Base-by-base conservation (phyloP, 169 alveolate species). In the Condylostoma magnum region DNA sequence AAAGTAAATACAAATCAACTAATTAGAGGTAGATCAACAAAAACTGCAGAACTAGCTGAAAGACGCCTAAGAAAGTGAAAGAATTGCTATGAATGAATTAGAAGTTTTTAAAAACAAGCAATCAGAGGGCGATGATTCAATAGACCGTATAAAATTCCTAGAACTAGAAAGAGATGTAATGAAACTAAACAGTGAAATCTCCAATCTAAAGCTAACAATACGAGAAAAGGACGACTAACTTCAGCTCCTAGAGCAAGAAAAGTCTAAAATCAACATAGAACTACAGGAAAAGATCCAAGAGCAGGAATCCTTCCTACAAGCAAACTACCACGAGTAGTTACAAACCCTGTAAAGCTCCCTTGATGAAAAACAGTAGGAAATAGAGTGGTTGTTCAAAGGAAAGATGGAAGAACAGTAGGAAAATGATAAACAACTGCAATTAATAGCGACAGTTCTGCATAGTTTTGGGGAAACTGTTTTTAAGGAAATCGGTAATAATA, bases 81-180 rank as follows among this genome's bases (percentile, higher is more conserved):
- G 31, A 4, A n/a, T 63, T 41, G 55, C 73, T 6, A 12, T 33
- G 3, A 63, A 6, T 4, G 51, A 57, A 30, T 18, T 63, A 10
- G 43, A 63, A n/a, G 58, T 31, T 0, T 28, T 43, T 2, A 44
- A 63, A 63, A 63, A 63, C 27, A 63, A 63, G 46, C 28, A 22
- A 18, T 18, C 34, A 15, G 44, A 20, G 15, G 43, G 20, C 8
- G 20, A 20, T 20, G 25, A 22, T 5, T 28, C 44, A 18, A 41
- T 43, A 18, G 60, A 46, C 58, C 38, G 46, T 27, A 63, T 63
- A 1, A 63, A 44, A 25, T 25, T 20, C 22, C 3, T 63, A 25
- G 73, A 63, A 25, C n/a, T 63, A 46, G 73, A 63, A 43, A 63
- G 73, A 25, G 73, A 63, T 44, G 31, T 63, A 6, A 63, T 43